A percentile compares a stretch with the other conserved stretches of the same genome.
phyloP scores from a whole-genome alignment of 352 stramenopile genomes.

The Plasmopara viticola region DNA sequence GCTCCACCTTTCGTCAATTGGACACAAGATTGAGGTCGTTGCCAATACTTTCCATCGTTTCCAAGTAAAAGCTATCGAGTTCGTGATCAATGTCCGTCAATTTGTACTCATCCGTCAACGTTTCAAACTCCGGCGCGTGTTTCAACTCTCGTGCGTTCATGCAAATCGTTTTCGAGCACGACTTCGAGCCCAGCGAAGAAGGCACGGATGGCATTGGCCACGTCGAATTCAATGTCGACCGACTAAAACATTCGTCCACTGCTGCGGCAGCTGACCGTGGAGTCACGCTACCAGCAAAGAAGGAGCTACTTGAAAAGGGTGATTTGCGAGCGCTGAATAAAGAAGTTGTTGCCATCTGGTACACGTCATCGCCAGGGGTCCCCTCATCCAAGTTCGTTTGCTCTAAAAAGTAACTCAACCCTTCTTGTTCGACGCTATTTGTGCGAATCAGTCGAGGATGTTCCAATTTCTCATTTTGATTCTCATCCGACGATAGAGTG shows the following conservation, averaged over 20 bases:
- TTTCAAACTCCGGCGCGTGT: conserved; percentile 62
- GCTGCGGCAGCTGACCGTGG: conserved; percentile 16
- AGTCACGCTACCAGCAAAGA: conserved; percentile 13
- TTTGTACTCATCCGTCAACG: conserved; percentile 68
- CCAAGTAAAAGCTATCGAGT: conserved; percentile 76
- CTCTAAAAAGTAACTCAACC: conserved; percentile 66
- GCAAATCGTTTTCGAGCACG: conserved; percentile 5
- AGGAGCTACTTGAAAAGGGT: conserved; percentile 15
- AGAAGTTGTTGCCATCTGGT: conserved; percentile 18
- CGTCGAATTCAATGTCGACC: conserved; percentile 27
- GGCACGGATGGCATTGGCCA: conserved; percentile 13
- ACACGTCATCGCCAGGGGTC: conserved; percentile 22
- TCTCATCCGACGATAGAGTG: conserved; percentile 12
- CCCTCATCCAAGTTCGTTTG: conserved; percentile 44
- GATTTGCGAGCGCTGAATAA: conserved; percentile 14
- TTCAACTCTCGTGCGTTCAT: conserved; percentile 36
- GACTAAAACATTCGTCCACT: conserved; percentile 56
- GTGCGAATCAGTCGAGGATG: conserved; percentile 59
- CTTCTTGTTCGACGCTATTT: conserved; percentile 70
- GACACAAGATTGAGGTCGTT: conserved; percentile 58
- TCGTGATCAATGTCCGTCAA: conserved; percentile 78
- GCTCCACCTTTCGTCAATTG: conserved; percentile 24
- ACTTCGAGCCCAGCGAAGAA: conserved; percentile 9
- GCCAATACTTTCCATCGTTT: conserved; percentile 57
- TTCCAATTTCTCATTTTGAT: conserved; percentile 23